A percentile compares a stretch with the other conserved stretches of the same genome.
phyloP scores from a whole-genome alignment of 768 basidiomycete species.

The Daedaleopsis sinensis region DNA sequence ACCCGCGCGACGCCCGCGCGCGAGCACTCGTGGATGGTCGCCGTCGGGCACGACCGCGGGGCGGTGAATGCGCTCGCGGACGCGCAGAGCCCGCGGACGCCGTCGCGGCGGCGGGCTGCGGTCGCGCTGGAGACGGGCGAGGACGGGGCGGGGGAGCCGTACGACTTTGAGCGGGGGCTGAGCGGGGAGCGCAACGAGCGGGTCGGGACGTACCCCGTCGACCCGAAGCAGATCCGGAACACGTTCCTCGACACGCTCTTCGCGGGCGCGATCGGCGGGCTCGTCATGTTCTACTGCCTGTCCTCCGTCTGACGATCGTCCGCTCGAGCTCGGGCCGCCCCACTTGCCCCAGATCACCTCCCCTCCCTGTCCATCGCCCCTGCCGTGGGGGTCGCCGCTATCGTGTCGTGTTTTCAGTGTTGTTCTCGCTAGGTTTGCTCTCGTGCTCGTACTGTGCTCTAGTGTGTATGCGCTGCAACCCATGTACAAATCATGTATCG shows the following conservation, averaged over 20 bases:
- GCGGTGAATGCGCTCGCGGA: slow-evolving; percentile 26
- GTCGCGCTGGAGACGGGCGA: slow-evolving; percentile 1
- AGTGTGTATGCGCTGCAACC: neutral
- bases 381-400: neutral
- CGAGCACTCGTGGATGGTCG: slow-evolving; percentile 37
- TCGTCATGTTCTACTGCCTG: slow-evolving; percentile 21
- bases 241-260: slow-evolving; percentile 24
- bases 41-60: slow-evolving; percentile 33
- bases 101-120: neutral
- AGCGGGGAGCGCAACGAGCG: slow-evolving; percentile 13
- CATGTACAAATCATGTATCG: neutral
- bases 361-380: neutral
- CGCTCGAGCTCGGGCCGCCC: neutral
- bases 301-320: slow-evolving; percentile 8
- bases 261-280: slow-evolving; percentile 24
- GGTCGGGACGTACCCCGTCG: slow-evolving; percentile 21
- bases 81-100: neutral
- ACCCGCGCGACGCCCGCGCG: slow-evolving; percentile 12
- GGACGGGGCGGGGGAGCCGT: slow-evolving; percentile 30
- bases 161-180: slow-evolving; percentile 14
- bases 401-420: neutral
- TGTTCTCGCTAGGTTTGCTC: neutral
- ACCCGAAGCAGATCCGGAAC: slow-evolving; percentile 13
- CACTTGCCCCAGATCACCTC: neutral
- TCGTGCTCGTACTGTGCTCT: neutral